Percentiles rank a stretch among this genome's conserved stretches.
These are phyloP conservation scores for Dictyostelium firmibasis DNA, from an alignment of 78 protist species.

Conservation along the genomic window DNA sequence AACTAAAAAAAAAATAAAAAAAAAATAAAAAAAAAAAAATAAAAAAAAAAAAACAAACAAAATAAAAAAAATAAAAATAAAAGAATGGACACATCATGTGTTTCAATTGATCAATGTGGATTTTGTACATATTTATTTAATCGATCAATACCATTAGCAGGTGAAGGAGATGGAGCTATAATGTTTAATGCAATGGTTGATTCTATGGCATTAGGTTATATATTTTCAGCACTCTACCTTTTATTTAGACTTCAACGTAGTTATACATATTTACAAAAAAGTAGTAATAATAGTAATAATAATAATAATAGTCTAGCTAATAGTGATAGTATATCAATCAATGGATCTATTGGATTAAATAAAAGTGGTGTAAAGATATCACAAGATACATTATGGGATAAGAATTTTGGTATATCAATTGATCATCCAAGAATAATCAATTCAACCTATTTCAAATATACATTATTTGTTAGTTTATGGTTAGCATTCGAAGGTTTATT, in stretches of 20 bases:
- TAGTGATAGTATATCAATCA: neutral
- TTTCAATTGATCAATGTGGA: slow-evolving; percentile 1
- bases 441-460: slow-evolving; percentile 55
- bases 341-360: neutral
- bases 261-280: slow-evolving; percentile 47
- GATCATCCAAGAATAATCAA: slow-evolving; percentile 50
- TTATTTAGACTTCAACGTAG: slow-evolving; percentile 58
- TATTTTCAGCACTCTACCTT: slow-evolving; percentile 56
- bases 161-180: neutral
- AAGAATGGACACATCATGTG: neutral
- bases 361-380: neutral
- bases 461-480: slow-evolving; percentile 66
- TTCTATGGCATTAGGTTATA: slow-evolving; percentile 61
- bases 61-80: too few species aligned
- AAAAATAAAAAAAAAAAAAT: neutral
- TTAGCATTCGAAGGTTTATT: slow-evolving; percentile 48
- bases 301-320: neutral
- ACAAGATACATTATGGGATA: slow-evolving; percentile 25
- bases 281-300: neutral
- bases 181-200: slow-evolving; percentile 42
- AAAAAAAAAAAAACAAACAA: too few species aligned
- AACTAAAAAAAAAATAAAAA: neutral
- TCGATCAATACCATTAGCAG: neutral
- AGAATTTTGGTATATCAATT: slow-evolving; percentile 44
- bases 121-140: slow-evolving; percentile 36